phyloP scores from a whole-genome alignment of 805 yeast genomes.

The Cyberlindnera sargentensis region DNA sequence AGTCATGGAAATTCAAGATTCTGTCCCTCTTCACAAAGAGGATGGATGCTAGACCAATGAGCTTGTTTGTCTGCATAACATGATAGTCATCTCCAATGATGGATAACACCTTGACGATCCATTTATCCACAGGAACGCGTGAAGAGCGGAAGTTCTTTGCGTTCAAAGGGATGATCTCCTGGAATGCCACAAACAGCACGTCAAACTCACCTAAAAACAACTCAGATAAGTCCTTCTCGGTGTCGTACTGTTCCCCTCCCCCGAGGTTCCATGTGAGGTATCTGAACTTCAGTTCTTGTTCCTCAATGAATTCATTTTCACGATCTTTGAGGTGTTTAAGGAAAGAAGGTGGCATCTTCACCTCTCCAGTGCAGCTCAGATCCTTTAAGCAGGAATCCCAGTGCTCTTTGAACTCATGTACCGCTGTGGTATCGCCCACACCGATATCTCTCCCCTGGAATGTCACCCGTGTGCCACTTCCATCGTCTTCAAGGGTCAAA shows the following conservation, averaged over 20 bases:
- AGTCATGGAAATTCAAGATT: conserved; percentile 30
- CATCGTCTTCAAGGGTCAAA: background rate
- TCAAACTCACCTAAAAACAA: conserved; percentile 20
- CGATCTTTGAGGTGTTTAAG: conserved; percentile 13
- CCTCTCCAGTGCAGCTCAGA: conserved; percentile 1
- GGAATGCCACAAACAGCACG: conserved; percentile 38
- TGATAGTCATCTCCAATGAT: conserved; percentile 24
- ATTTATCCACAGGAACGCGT: conserved; percentile 25
- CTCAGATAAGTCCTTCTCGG: conserved; percentile 14
- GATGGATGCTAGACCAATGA: conserved; percentile 46
- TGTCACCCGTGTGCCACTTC: background rate
- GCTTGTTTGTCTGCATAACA: conserved; percentile 37
- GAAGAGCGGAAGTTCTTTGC: conserved; percentile 32
- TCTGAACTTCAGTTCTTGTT: conserved; percentile 19
- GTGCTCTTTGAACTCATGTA: conserved; percentile 3
- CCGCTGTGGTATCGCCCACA: background rate
- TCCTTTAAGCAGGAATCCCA: conserved; percentile 8
- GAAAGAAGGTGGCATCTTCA: conserved; percentile 5
- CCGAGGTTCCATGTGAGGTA: conserved; percentile 35
- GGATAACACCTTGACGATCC: conserved; percentile 25
- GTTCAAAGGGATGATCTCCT: conserved; percentile 44
- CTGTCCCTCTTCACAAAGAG: conserved; percentile 31
- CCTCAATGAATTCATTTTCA: conserved; percentile 14
- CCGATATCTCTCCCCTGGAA: conserved; percentile 6
- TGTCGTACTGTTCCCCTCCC: conserved; percentile 21